A percentile compares a stretch with the other conserved stretches of the same genome.
These are phyloP conservation scores for Hypoxylon sp. DNA, from an alignment of 2,329 filamentous ascomycete species.

Conservation along the genomic window DNA sequence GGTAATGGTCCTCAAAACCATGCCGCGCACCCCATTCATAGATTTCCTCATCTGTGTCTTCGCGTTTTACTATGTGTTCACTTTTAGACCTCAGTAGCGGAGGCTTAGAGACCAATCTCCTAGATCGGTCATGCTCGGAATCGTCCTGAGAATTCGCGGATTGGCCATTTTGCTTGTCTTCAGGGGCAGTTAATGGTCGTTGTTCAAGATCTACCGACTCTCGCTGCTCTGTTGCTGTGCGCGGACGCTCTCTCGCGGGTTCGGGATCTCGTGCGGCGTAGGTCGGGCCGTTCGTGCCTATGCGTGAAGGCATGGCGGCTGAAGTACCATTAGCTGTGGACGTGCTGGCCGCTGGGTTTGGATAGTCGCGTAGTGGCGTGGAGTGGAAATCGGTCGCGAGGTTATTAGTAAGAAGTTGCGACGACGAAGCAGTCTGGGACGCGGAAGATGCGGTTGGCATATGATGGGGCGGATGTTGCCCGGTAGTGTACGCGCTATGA, in stretches of 20 bases:
- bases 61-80: conserved; percentile 63
- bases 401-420: conserved; percentile 17
- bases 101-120: conserved; percentile 63
- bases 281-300: conserved; percentile 38
- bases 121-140: conserved; percentile 55
- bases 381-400: conserved; percentile 25
- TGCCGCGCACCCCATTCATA: conserved; percentile 77
- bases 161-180: conserved; percentile 56
- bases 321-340: conserved; percentile 34
- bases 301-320: conserved; percentile 47
- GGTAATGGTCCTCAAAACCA: conserved; percentile 93
- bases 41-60: conserved; percentile 63
- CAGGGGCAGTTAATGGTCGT: conserved; percentile 64
- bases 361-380: conserved; percentile 30
- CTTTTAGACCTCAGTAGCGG: conserved; percentile 70
- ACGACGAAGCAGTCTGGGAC: conserved; percentile 29
- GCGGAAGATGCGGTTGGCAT: conserved; percentile 41
- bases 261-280: conserved; percentile 37
- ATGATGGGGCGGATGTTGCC: conserved; percentile 38
- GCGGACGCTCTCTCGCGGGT: conserved; percentile 41
- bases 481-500: conserved; percentile 46
- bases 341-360: conserved; percentile 14
- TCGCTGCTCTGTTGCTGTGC: conserved; percentile 47
- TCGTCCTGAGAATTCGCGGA: conserved; percentile 52
- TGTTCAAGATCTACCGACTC: conserved; percentile 51